Base-by-base conservation (phyloP, 345 rosid species). In the Aurinia saxatilis region DNA sequence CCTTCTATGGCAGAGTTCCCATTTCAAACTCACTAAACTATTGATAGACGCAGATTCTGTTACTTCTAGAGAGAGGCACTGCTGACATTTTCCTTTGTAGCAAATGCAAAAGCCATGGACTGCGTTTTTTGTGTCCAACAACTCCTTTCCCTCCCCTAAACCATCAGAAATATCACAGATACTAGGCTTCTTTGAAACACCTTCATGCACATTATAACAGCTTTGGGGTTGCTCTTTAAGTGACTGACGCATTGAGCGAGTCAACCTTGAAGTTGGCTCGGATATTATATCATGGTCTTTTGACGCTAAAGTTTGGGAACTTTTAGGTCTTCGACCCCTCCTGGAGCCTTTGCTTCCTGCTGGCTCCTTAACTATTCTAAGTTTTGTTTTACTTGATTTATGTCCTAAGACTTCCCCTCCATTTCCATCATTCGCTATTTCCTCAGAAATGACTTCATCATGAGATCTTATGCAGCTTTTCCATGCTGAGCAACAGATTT, bases 211-310 rank as follows among this genome's bases (percentile, higher is more conserved):
- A 59, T 79, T 72, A 46, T 64, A 60, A 62, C 60, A 11, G 55
- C 48, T 73, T 14, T 49, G 60, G 65, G 58, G 61, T 56, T 84
- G 80, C 57, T 67, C 80, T 65, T 78, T 81, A 42, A 74, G 76
- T 66, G 81, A 82, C 54, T 80, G 80, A 51, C 58, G 71, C 79
- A 73, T 85, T n/a, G 96, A 89, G 39, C 95, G 86, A 57, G 96
- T 92, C 68, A 83, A 13, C 68, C 96, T 89, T 41, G 70, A 71
- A 62, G 49, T 73, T 47, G 12, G 71, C 65, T 72, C 86, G 48
- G 70, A 27, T 61, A 63, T 68, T 58, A 73, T 63, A 60, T 37
- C 15, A 29, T 82, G 79, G 66, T 77, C 85, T 69, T 79, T 75
- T 45, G 65, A 17, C 41, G 64, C 46, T 44, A 81, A 53, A 70